Conservation (phyloP, 345 rosid genomes). For the Corymbia maculata region DNA sequence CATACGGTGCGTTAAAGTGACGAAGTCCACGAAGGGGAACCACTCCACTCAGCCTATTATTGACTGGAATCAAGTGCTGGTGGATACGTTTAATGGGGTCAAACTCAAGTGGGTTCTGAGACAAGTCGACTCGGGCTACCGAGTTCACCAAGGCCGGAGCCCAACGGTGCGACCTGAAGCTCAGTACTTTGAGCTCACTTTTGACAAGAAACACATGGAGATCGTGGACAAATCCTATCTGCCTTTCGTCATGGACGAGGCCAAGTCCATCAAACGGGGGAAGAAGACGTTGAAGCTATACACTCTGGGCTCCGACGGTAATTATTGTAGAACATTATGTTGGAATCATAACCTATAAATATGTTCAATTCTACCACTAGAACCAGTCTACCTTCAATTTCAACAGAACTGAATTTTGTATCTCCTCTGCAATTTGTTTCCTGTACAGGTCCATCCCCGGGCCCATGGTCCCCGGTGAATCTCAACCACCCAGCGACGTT, state of each 20-base stretch:
- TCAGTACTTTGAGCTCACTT: constrained; percentile 37
- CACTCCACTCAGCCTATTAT: constrained; percentile 23
- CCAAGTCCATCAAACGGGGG: constrained; percentile 21
- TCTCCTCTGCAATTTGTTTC: not conserved
- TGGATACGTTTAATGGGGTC: constrained; percentile 40
- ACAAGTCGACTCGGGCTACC: constrained; percentile 15
- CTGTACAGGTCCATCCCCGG: not conserved
- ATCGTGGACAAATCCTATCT: constrained; percentile 35
- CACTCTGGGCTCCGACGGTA: constrained; percentile 8
- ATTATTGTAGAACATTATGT: no score
- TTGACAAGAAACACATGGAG: constrained; percentile 44
- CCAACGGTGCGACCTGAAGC: constrained; percentile 16
- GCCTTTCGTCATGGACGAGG: constrained; percentile 33
- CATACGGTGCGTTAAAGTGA: constrained; percentile 27
- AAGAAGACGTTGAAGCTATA: constrained; percentile 46
- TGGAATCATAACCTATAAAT: no score
- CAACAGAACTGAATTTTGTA: not conserved
- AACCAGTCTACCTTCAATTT: not conserved
- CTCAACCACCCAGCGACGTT: not conserved
- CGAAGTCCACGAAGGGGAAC: constrained; percentile 43
- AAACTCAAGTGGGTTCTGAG: constrained; percentile 34
- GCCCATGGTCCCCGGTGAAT: not conserved
- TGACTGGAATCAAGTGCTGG: constrained; percentile 37
- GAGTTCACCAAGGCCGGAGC: constrained; percentile 6
- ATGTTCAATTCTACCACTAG: not conserved